A percentile compares a stretch with the other conserved stretches of the same genome.
Evolutionary conservation across 805 yeast genomes (phyloP).

Genomic region (Priceomyces medius): DNA sequence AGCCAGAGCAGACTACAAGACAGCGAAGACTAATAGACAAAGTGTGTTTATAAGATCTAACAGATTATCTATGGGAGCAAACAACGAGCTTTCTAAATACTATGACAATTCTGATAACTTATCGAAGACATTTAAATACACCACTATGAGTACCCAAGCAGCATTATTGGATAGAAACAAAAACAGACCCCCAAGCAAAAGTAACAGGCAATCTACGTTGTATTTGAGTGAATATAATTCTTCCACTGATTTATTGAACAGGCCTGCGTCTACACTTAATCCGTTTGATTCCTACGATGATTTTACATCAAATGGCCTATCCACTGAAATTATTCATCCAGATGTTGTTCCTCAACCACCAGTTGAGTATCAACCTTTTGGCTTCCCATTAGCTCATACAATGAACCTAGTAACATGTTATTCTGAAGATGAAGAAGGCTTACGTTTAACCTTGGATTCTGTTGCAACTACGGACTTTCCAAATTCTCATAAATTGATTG

Average conservation of each 20-base stretch:
- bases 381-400: conserved; percentile 63
- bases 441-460: conserved; percentile 88
- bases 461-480: conserved; percentile 94
- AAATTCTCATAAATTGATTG: conserved; percentile 84
- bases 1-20: conserved; percentile 50
- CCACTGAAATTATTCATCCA: conserved; percentile 63
- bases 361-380: conserved; percentile 80
- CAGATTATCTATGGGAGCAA: conserved; percentile 35
- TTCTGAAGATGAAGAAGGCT: conserved; percentile 85
- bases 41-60: conserved; percentile 40
- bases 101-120: conserved; percentile 31
- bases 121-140: conserved; percentile 43
- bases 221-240: conserved; percentile 31
- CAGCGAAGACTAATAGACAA: conserved; percentile 37
- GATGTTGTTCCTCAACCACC: conserved; percentile 92
- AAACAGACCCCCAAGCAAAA: conserved; percentile 10
- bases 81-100: conserved; percentile 35
- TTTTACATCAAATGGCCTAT: conserved; percentile 46
- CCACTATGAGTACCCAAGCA: conserved; percentile 70
- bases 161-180: conserved; percentile 29
- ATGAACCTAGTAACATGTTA: conserved; percentile 75
- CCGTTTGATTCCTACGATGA: conserved; percentile 35
- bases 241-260: conserved; percentile 34
- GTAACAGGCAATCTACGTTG: conserved; percentile 27
- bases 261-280: conserved; percentile 27